Evolutionary conservation across 2,329 filamentous ascomycete genomes (phyloP), one percentile per base, ranked within the genome.

Genomic region (Pseudocercospora vitis): DNA sequence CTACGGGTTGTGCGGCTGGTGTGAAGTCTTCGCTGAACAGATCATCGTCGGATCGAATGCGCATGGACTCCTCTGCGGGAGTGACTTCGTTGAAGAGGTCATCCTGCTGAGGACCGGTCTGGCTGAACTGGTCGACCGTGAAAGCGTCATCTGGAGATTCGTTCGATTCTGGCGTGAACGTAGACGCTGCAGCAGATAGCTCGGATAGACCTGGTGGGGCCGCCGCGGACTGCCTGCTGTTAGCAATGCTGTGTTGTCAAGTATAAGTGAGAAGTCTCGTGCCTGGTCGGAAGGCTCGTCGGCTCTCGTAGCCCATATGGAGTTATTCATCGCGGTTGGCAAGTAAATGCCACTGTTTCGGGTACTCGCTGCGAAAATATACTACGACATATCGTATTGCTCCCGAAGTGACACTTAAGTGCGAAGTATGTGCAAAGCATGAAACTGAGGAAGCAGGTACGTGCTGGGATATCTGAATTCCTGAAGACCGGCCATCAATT

Each of bases 11-110:
- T 29, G 73, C 65, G 6, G 76, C 70, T 8, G 76, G 76, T 6
- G 70, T 76, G 57, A 78, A 77, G 62, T 78, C 76, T 51, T 79
- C 76, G 62, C 75, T 76, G 65, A 78, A 78, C 3, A 78, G 68
- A 57, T 79, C 76, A 55, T 79, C 76, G 35, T 75, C 74, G 32
- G 73, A 71, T n/a, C 76, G 74, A 1, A 77, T 76, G 53, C 78
- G 76, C 62, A 76, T 76, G 44, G 76, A 76, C 21, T 76, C 72
- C 50, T 77, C 75, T 6, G 58, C 48, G 11, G 66, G 62, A n/a
- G 64, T 57, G 14, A 68, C 60, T 57, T 70, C 68, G 55, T 67
- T 63, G 56, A 69, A 69, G 3, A 71, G 56, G 23, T 69, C 66
- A 33, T 68, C 63, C 35, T 69, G 59, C 19, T 63, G 63, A 8